Conservation (phyloP, 169 alveolate genomes). For the Blepharisma undulans region DNA sequence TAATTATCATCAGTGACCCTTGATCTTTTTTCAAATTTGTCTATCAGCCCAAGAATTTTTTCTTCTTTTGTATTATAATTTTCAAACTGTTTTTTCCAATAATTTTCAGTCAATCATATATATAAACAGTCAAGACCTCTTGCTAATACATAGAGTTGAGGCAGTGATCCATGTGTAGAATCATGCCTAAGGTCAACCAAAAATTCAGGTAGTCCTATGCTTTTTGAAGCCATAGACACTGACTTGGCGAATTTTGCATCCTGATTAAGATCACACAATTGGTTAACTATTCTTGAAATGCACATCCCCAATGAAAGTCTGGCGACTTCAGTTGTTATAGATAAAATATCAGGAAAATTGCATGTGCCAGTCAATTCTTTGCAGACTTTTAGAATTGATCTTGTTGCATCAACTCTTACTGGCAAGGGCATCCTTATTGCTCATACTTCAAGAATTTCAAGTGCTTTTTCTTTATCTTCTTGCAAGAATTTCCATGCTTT, state of each 20-base stretch:
- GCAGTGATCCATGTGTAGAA: constrained; percentile 3
- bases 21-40: constrained; percentile 5
- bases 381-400: background rate
- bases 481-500: background rate
- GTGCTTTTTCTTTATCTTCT: background rate
- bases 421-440: background rate
- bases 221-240: background rate
- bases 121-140: background rate
- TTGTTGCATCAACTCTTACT: background rate
- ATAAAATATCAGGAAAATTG: background rate
- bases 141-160: background rate
- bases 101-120: constrained; percentile 13
- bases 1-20: background rate
- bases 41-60: background rate
- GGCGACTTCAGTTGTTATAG: background rate
- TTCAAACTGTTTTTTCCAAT: background rate
- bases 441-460: constrained; percentile 12
- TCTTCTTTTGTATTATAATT: background rate
- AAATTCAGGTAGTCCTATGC: background rate
- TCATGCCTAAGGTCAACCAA: constrained; percentile 17
- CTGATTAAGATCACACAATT: background rate
- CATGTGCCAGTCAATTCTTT: background rate
- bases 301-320: background rate
- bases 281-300: background rate
- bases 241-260: background rate